A percentile compares a stretch with the other conserved stretches of the same genome.
Evolutionary conservation across 768 basidiomycete species (phyloP).

Genomic region (Polyporus arcularius): DNA sequence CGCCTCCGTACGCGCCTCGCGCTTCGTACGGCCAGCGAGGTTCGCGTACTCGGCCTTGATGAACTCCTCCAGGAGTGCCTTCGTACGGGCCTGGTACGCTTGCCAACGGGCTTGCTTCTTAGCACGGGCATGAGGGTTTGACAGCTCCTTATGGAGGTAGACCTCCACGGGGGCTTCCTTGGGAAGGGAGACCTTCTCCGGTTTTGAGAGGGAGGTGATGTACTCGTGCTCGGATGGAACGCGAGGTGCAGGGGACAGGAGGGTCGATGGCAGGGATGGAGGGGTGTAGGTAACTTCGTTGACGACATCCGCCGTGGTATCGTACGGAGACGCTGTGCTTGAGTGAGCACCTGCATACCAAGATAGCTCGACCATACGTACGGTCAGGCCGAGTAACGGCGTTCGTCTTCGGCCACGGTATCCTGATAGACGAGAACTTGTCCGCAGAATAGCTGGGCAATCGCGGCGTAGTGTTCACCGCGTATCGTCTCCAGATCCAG

Average conservation of each 20-base stretch:
- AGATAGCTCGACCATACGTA: constrained; percentile 22
- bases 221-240: constrained; percentile 47
- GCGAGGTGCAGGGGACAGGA: constrained; percentile 29
- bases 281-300: constrained; percentile 70
- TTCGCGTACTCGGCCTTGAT: constrained; percentile 48
- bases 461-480: constrained; percentile 61
- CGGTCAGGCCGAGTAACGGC: constrained; percentile 42
- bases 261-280: constrained; percentile 45
- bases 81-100: constrained; percentile 48
- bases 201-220: constrained; percentile 53
- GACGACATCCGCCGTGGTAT: constrained; percentile 64
- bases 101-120: constrained; percentile 83
- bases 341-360: not conserved
- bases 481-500: constrained; percentile 75
- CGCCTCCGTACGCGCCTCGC: constrained; percentile 73
- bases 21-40: constrained; percentile 58
- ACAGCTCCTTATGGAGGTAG: constrained; percentile 66
- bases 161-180: constrained; percentile 63
- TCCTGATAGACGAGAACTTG: constrained; percentile 36
- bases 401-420: constrained; percentile 71
- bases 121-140: constrained; percentile 81
- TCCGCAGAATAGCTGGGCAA: constrained; percentile 46
- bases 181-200: constrained; percentile 44
- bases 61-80: constrained; percentile 53
- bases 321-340: constrained; percentile 55